A percentile compares a stretch with the other conserved stretches of the same genome.
Evolutionary conservation across 208 protist species (phyloP).

Genomic region (Crithidia bombi): DNA sequence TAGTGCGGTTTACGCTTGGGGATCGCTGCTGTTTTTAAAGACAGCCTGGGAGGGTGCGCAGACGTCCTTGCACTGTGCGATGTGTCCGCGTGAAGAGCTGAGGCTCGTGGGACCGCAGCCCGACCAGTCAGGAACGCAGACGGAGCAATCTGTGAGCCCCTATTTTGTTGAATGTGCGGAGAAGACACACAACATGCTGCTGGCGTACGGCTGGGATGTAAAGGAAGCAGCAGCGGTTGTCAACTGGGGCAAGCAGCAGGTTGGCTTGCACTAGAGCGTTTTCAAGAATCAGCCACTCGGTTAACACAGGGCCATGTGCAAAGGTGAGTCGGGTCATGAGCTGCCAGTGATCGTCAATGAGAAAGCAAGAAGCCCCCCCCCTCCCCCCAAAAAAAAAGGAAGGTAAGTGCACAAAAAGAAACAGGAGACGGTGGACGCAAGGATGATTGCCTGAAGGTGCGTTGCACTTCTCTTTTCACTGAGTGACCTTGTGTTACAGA

Average conservation of each 20-base stretch:
- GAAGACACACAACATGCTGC: slow-evolving; percentile 63
- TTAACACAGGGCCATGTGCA: no score
- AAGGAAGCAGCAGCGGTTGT: slow-evolving; percentile 68
- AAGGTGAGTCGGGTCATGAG: no score
- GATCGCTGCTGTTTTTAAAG: no score
- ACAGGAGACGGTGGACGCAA: no score
- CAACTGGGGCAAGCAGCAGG: slow-evolving; percentile 65
- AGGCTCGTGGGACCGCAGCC: slow-evolving; percentile 54
- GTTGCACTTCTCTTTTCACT: neutral
- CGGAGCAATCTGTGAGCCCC: slow-evolving; percentile 48
- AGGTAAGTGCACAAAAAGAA: no score
- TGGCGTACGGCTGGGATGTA: slow-evolving; percentile 82
- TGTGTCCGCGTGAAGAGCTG: slow-evolving; percentile 80
- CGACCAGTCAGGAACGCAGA: slow-evolving; percentile 10
- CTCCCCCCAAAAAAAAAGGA: no score
- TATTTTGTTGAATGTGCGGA: slow-evolving; percentile 90
- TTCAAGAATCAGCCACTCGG: no score
- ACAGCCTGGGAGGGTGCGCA: slow-evolving; percentile 77
- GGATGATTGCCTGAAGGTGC: no score
- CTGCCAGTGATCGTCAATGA: no score
- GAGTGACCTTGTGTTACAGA: neutral
- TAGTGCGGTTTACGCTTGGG: no score
- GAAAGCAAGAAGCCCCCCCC: no score
- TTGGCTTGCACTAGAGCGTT: slow-evolving; percentile 63
- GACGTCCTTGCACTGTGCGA: slow-evolving; percentile 86